Percentiles rank a stretch among this genome's conserved stretches.
These are phyloP conservation scores for Aspergillus felis DNA, from an alignment of 2,329 filamentous ascomycete genomes.

Conservation along the genomic window DNA sequence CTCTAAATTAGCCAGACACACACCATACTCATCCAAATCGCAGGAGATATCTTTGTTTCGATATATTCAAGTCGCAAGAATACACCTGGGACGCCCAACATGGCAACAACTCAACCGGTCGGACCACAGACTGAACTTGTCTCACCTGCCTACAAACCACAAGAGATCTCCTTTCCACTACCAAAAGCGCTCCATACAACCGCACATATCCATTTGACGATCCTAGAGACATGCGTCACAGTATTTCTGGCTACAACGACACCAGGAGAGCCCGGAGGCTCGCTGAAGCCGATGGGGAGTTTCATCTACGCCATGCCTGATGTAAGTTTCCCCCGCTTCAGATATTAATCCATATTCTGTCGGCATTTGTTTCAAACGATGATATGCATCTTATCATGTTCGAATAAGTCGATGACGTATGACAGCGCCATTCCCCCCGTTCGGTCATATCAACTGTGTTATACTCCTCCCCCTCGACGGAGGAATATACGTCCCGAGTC, in stretches of 20 bases:
- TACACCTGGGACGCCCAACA: constrained; percentile 1
- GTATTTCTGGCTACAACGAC: constrained; percentile 56
- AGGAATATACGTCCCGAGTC: constrained; percentile 83
- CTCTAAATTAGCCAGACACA: not conserved
- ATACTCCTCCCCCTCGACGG: constrained; percentile 65
- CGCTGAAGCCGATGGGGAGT: constrained; percentile 65
- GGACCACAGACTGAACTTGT: constrained; percentile 16
- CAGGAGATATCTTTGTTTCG: not conserved
- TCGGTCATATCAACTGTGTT: constrained; percentile 70
- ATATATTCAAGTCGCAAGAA: not conserved
- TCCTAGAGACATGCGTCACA: constrained; percentile 50
- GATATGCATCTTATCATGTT: not conserved
- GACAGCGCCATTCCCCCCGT: constrained; percentile 41
- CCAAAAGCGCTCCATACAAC: constrained; percentile 55
- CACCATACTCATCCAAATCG: not conserved
- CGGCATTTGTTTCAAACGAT: not conserved
- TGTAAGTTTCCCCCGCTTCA: constrained; percentile 49
- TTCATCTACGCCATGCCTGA: constrained; percentile 93
- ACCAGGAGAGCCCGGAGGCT: constrained; percentile 37
- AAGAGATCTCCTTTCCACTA: constrained; percentile 56
- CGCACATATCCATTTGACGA: constrained; percentile 56
- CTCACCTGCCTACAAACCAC: constrained; percentile 36
- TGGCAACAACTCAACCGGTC: constrained; percentile 10
- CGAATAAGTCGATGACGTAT: constrained; percentile 8
- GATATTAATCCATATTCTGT: not conserved